phyloP scores from a whole-genome alignment of 352 stramenopile genomes.

The Thalassiosira pacifica region DNA sequence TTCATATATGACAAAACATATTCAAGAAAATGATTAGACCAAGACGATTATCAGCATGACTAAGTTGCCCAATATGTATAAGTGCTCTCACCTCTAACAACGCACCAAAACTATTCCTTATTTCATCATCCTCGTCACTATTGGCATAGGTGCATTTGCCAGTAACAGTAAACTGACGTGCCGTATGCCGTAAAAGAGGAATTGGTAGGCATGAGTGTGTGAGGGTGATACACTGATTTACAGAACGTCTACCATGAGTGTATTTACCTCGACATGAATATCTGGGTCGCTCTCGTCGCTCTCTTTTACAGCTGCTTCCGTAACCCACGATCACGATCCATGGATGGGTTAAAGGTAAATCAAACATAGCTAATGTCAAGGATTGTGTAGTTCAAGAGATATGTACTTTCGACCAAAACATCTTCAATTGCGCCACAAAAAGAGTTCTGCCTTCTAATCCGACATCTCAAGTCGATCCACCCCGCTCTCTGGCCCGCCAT shows the following conservation, averaged over 20 bases:
- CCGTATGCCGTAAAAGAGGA: too few relatives aligned
- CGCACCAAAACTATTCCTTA: not conserved
- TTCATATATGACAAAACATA: too few relatives aligned
- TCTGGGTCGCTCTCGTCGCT: not conserved
- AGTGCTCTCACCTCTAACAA: conserved; percentile 6
- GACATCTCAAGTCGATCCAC: too few relatives aligned
- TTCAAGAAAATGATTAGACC: not conserved
- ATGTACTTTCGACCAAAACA: not conserved
- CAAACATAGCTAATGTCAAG: not conserved
- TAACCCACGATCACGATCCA: not conserved
- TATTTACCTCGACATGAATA: too few relatives aligned
- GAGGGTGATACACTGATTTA: too few relatives aligned
- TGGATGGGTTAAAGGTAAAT: not conserved
- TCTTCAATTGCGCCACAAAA: conserved; percentile 1
- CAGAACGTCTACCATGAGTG: too few relatives aligned
- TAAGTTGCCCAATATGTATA: too few relatives aligned
- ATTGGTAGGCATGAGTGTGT: too few relatives aligned
- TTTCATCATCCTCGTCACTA: not conserved
- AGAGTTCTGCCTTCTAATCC: not conserved
- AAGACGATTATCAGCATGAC: too few relatives aligned
- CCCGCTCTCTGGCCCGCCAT: too few relatives aligned
- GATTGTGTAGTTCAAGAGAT: not conserved
- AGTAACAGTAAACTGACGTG: not conserved
- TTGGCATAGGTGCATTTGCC: conserved; percentile 9
- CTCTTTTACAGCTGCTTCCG: not conserved